Conservation (phyloP, 2,329 filamentous ascomycete genomes). For the Chrysoporthe puriensis region DNA sequence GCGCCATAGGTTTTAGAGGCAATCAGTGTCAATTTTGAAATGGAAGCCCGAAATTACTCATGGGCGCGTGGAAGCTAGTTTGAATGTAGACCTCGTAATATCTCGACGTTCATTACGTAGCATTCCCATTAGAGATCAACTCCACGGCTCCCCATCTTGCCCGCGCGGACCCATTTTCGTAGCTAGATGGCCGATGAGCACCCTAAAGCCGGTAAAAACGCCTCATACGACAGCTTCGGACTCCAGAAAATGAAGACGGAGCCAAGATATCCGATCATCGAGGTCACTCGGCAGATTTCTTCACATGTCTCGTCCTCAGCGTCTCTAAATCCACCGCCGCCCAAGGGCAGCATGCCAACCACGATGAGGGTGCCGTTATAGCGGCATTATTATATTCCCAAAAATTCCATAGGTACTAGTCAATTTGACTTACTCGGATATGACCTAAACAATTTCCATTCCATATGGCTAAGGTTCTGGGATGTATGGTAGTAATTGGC, state of each 20-base stretch:
- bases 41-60: too few species aligned
- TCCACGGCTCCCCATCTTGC: neutral
- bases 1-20: too few species aligned
- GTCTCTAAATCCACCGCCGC: neutral
- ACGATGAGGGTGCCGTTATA: neutral
- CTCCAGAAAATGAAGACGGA: neutral
- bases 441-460: neutral
- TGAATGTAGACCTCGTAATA: too few species aligned
- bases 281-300: neutral
- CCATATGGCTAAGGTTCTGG: neutral
- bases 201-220: neutral
- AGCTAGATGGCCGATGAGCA: neutral
- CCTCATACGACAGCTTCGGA: neutral
- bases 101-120: too few species aligned
- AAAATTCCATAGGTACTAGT: neutral
- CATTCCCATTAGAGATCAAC: neutral
- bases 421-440: neutral
- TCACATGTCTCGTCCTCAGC: neutral
- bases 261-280: neutral
- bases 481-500: neutral
- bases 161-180: neutral
- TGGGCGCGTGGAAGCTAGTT: too few species aligned
- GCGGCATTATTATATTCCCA: slow-evolving; percentile 1
- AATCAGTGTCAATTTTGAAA: too few species aligned
- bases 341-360: neutral